These are phyloP conservation scores for Echites panduratus DNA, from an alignment of 257 asterid genomes.

Conservation along the genomic window DNA sequence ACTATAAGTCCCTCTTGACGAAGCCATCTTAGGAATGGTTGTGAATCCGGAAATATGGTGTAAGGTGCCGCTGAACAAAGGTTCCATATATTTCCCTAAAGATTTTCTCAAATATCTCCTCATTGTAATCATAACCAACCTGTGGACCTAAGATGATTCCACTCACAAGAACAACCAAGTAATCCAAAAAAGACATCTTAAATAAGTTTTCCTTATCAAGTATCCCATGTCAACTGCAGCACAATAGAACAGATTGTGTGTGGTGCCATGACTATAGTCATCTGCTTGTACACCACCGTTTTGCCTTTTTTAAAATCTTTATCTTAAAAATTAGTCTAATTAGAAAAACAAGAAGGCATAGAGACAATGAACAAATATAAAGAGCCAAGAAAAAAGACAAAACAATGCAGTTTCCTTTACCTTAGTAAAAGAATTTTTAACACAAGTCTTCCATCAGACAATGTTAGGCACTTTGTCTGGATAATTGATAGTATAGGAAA, in stretches of 20 bases:
- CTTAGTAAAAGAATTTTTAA: conserved; percentile 77
- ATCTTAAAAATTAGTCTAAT: too few relatives aligned
- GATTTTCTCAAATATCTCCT: conserved; percentile 82
- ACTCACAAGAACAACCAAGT: conserved; percentile 1
- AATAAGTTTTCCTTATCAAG: background rate
- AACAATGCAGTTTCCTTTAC: conserved; percentile 31
- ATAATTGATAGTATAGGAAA: too few relatives aligned
- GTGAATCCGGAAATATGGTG: conserved; percentile 65
- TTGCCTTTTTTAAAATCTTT: too few relatives aligned
- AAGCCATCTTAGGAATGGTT: conserved; percentile 83
- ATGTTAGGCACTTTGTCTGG: conserved; percentile 85
- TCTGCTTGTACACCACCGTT: background rate
- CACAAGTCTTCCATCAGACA: conserved; percentile 95
- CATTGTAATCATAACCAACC: conserved; percentile 97
- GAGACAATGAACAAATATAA: background rate
- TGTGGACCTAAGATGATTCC: conserved; percentile 29
- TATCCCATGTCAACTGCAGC: background rate
- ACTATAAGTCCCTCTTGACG: conserved; percentile 57
- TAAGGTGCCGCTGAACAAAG: conserved; percentile 92
- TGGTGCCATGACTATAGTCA: background rate
- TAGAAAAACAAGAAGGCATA: too few relatives aligned
- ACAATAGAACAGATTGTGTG: background rate
- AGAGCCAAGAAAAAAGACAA: background rate
- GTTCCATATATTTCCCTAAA: conserved; percentile 81
- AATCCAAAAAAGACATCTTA: background rate